Evolutionary conservation across 2,329 filamentous ascomycete genomes (phyloP).

Genomic region (Verruconis gallopava): DNA sequence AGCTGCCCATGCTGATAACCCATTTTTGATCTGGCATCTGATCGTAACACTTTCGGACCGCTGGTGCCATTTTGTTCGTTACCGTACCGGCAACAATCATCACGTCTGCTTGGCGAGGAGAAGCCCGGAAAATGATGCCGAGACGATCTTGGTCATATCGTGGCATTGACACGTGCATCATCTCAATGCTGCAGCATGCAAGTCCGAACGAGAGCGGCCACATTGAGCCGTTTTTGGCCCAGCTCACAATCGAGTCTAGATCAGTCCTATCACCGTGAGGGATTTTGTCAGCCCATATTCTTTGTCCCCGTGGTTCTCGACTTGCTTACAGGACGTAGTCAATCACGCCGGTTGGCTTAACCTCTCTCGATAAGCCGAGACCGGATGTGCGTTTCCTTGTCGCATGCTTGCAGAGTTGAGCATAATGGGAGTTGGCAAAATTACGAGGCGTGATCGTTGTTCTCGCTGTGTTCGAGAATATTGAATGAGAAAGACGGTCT

Average conservation of each 20-base stretch:
- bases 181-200: conserved; percentile 82
- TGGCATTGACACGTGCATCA: conserved; percentile 90
- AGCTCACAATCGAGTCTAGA: conserved; percentile 72
- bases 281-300: background rate
- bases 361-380: background rate
- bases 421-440: no score
- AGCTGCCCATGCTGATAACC: conserved; percentile 77
- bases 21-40: conserved; percentile 89
- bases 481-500: no score
- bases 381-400: no score
- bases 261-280: conserved; percentile 46
- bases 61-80: conserved; percentile 93
- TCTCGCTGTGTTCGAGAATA: no score
- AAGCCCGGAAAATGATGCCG: conserved; percentile 85
- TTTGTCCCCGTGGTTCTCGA: background rate
- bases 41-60: conserved; percentile 81
- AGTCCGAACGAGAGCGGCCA: conserved; percentile 89
- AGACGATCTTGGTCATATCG: conserved; percentile 84
- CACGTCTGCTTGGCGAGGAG: conserved; percentile 78
- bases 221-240: conserved; percentile 75
- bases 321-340: background rate
- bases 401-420: no score
- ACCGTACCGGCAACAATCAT: conserved; percentile 92
- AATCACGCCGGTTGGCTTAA: background rate
- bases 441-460: no score